Evolutionary conservation across 2,329 filamentous ascomycete species (phyloP).

Genomic region (Tolypocladium cylindrosporum): DNA sequence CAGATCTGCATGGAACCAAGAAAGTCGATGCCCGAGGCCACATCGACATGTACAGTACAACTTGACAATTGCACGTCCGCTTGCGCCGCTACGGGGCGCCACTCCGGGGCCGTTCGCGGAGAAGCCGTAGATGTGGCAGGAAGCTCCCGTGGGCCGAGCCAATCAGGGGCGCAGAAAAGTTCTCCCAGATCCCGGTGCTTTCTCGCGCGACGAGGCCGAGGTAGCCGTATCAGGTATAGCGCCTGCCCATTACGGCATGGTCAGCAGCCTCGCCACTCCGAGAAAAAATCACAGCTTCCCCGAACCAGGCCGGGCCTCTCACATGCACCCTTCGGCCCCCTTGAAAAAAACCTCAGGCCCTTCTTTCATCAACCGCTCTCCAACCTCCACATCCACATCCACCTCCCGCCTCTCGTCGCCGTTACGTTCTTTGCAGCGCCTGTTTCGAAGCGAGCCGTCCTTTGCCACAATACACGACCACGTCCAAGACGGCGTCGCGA

Average conservation of each 20-base stretch:
- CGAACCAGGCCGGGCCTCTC: background rate
- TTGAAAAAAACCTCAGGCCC: background rate
- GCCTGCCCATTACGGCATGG: conserved; percentile 2
- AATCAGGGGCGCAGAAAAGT: conserved; percentile 1
- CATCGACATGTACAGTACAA: too few species aligned
- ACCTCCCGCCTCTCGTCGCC: background rate
- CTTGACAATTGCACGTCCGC: background rate
- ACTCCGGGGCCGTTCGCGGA: background rate
- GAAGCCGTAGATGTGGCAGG: background rate
- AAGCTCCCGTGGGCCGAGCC: background rate
- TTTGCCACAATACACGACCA: background rate
- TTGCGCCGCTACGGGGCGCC: background rate
- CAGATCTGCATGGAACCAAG: background rate
- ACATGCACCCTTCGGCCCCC: background rate
- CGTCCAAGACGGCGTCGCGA: background rate
- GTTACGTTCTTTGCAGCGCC: background rate
- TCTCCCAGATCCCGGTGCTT: conserved; percentile 7
- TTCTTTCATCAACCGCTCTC: background rate
- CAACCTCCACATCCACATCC: background rate
- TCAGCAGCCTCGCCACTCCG: conserved; percentile 1
- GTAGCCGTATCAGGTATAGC: background rate
- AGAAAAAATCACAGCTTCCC: background rate
- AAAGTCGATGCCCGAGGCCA: background rate
- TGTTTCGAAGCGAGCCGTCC: background rate
- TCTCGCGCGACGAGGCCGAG: conserved; percentile 3